Base-by-base conservation (phyloP, 345 rosid genomes). In the Ricinus communis region DNA sequence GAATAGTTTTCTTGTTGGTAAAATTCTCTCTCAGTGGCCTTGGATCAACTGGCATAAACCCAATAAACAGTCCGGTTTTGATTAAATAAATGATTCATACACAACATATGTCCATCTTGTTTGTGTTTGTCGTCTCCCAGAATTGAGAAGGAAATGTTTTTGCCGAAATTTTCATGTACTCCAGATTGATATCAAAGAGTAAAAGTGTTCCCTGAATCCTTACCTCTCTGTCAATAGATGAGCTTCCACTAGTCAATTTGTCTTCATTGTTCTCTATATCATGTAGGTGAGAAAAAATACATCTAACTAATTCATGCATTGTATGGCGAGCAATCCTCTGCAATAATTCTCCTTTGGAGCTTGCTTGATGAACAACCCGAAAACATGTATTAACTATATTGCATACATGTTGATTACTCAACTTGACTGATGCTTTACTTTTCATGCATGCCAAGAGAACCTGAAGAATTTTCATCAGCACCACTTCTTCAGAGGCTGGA, bases 401-500 rank as follows among this genome's bases (percentile, higher is more conserved):
- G 84, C 93, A 90, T 11, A 87, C 89, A 68, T 87, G 88, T 65
- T 85, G 89, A 78, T 90, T 90, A 75, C 84, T 85, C 83, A 90
- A 79, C 74, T 65, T 68, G 76, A 73, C 78, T 27, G 90, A 81
- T n/a, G 88, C 91, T 71, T 83, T 90, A 74, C 90, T 86, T 81
- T 87, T 90, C 82, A 90, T 79, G 68, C 93, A 90, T 74, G 93
- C 96, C 47, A 87, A 67, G 74, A 90, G 85, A 85, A 90, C 93
- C 83, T 87, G 93, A 77, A 90, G 96, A 70, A 90, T 87, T 78
- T 90, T 90, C 90, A 87, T 84, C 70, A 87, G 71, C 77, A 87
- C 93, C 59, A 87, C 91, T 81, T 90, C 93, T 78, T 90, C 96
- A 1, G 93, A 87, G 43, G 84, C 87, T 14, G 91, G 89, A 81